These are phyloP conservation scores for Tricholoma flavovirens DNA, from an alignment of 768 basidiomycete species.

Conservation along the genomic window DNA sequence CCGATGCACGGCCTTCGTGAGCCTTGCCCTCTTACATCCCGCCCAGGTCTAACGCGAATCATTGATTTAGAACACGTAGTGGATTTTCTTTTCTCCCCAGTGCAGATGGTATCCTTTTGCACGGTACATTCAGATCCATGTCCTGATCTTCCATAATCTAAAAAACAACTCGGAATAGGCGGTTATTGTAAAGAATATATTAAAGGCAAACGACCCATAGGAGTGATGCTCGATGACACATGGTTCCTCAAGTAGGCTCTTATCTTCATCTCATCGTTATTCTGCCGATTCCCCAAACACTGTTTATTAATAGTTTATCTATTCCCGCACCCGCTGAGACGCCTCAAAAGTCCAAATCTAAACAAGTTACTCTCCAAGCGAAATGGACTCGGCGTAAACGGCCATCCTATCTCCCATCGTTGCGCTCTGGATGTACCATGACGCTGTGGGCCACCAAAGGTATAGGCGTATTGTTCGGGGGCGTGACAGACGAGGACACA, in stretches of 20 bases:
- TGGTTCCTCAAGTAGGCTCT: conserved; percentile 71
- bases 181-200: conserved; percentile 89
- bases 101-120: conserved; percentile 71
- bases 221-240: conserved; percentile 85
- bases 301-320: background rate
- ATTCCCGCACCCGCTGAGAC: conserved; percentile 11
- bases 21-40: background rate
- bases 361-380: conserved; percentile 44
- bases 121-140: conserved; percentile 43
- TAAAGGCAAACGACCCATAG: conserved; percentile 80
- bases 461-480: conserved; percentile 81
- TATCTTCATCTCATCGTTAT: background rate
- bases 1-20: conserved; percentile 68
- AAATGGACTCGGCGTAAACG: conserved; percentile 89
- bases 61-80: conserved; percentile 45
- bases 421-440: conserved; percentile 86
- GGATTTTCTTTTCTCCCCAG: conserved; percentile 83
- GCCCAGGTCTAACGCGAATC: background rate
- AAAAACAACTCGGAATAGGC: conserved; percentile 33
- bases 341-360: conserved; percentile 26
- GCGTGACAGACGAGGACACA: conserved; percentile 81
- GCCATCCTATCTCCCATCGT: conserved; percentile 57
- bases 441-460: conserved; percentile 63
- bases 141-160: background rate
- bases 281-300: background rate